Evolutionary conservation across 257 asterid species (phyloP), one percentile per base, ranked within the genome.

Genomic region (Eucommia ulmoides): DNA sequence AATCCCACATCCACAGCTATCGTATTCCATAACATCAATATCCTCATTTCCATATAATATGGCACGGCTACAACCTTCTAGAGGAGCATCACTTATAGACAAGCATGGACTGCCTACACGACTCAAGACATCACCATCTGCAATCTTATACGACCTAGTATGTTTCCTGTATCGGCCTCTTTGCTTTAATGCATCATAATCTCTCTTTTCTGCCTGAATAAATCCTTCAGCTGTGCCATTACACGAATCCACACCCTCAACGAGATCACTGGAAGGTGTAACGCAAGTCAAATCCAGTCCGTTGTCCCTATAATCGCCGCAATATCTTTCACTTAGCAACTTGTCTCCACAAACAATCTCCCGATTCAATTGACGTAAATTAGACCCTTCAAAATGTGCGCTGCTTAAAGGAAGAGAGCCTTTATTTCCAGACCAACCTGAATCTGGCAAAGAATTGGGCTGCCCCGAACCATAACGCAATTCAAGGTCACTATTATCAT

Each of bases 1-100:
- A 52, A 83, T 58, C 41, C 94, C 89, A 58, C 94, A 87, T 25
- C 94, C 96, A 63, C 71, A 77, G 52, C 60, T 72, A 65, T 74
- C 72, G 33, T 66, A 66, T 5, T 82, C 84, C 64, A 63, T 59
- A 56, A 63, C 49, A 59, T 80, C 74, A 45, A 46, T 59, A 60
- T 78, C 83, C 24, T 60, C 78, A 61, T 71, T 60, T 63, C 65
- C 65, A 24, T 58, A 65, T 47, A 75, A 64, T 48, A 61, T 46
- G 15, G 61, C 67, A 35, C 23, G 45, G 21, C 70, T 61, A 14
- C 72, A 63, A 23, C 61, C 58, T 42, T 41, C 67, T 14, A 53
- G 68, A n/a, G 62, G 56, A 48, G 66, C 63, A 35, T 67, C 78
- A 33, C 63, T 57, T 19, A 44, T 29, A 1, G 77, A 65, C 35